Percentiles rank a stretch among this genome's conserved stretches.
phyloP scores from a whole-genome alignment of 2,329 filamentous ascomycete species.

The Phaeophleospora eucalypticola region DNA sequence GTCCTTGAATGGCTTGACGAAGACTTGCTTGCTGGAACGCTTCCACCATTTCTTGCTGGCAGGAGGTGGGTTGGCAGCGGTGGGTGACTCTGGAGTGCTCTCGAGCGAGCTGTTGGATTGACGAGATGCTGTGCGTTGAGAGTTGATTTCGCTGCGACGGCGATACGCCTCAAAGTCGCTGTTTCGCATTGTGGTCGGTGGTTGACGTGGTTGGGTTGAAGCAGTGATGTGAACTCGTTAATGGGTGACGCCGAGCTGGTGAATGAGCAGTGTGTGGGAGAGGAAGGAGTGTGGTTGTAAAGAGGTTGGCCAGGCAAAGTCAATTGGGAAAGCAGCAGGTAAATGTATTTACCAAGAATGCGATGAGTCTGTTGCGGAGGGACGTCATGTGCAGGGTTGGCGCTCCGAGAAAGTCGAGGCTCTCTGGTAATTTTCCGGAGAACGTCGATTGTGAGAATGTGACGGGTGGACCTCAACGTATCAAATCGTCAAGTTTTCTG shows the following conservation, averaged over 20 bases:
- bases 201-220: neutral
- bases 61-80: neutral
- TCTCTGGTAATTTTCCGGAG: too few relatives aligned
- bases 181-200: neutral
- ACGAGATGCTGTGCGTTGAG: neutral
- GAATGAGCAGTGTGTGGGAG: neutral
- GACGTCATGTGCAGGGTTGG: too few relatives aligned
- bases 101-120: neutral
- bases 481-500: neutral
- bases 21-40: conserved; percentile 1
- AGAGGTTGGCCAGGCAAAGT: neutral
- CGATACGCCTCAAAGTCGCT: neutral
- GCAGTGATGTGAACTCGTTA: neutral
- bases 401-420: too few relatives aligned
- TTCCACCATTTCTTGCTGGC: conserved; percentile 1
- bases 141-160: neutral
- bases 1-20: neutral
- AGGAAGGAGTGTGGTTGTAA: neutral
- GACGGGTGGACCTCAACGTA: too few relatives aligned
- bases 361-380: neutral
- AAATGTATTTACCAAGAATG: neutral
- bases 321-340: neutral
- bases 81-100: neutral
- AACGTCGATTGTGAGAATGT: too few relatives aligned
- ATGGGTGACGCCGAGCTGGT: neutral